Conservation (phyloP, 106 monocot genomes). For the Dioscorea alata region DNA sequence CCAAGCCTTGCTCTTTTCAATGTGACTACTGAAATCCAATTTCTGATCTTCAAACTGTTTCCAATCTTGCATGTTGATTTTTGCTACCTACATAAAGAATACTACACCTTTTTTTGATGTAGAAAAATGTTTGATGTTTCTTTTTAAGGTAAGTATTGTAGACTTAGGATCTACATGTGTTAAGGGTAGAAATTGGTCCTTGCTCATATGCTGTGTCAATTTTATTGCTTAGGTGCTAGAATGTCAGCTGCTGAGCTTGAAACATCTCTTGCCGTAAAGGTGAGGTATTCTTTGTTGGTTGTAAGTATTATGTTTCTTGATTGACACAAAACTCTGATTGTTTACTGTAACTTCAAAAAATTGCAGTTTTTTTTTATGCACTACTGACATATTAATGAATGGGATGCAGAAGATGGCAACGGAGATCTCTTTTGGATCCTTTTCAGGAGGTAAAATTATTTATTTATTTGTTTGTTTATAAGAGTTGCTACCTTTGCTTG, state of each 20-base stretch:
- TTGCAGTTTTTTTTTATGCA: not conserved
- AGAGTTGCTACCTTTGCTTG: too few species aligned
- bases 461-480: too few species aligned
- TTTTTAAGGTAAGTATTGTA: too few species aligned
- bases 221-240: constrained; percentile 34
- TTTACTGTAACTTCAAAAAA: not conserved
- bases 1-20: too few species aligned
- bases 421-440: constrained; percentile 31
- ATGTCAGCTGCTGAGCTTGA: constrained; percentile 54
- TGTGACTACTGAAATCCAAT: too few species aligned
- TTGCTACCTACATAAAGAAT: not conserved
- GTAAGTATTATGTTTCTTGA: not conserved
- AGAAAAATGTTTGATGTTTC: too few species aligned
- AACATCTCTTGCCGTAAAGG: constrained; percentile 51
- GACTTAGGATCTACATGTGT: too few species aligned
- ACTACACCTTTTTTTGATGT: not conserved
- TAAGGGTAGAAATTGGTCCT: too few species aligned
- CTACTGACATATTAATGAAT: not conserved
- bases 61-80: not conserved
- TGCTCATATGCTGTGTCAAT: not conserved
- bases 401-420: constrained; percentile 54
- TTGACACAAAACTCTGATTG: too few species aligned
- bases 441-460: too few species aligned
- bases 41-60: not conserved
- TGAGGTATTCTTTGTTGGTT: constrained; percentile 15